Percentiles rank a stretch among this genome's conserved stretches.
Conservation (phyloP, 2,329 filamentous ascomycete genomes). For the Ascochyta pisi region DNA sequence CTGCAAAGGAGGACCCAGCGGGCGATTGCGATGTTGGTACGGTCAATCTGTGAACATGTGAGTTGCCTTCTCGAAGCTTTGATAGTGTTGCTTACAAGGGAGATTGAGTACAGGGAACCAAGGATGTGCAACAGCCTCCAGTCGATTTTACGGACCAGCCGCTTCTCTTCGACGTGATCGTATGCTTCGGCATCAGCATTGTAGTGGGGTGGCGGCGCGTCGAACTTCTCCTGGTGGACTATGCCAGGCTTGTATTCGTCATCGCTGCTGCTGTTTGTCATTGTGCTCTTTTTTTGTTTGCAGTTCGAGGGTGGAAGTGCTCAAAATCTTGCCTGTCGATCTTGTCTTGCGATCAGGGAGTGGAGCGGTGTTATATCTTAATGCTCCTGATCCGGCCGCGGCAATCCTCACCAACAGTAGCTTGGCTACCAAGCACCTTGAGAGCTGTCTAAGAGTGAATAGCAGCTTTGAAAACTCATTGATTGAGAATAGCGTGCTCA, state of each 20-base stretch:
- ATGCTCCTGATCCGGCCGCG: neutral
- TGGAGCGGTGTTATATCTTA: constrained; percentile 5
- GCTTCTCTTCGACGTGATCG: constrained; percentile 28
- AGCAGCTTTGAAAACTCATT: neutral
- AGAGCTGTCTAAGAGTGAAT: neutral
- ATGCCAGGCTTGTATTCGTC: constrained; percentile 17
- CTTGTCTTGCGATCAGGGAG: neutral
- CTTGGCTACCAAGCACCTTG: constrained; percentile 14
- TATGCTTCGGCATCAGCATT: constrained; percentile 11
- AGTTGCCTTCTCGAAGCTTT: neutral
- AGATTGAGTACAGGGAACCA: constrained; percentile 48
- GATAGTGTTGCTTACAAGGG: constrained; percentile 35
- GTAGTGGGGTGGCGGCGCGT: neutral
- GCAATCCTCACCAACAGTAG: constrained; percentile 8
- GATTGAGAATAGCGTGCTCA: constrained; percentile 1
- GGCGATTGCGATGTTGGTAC: constrained; percentile 30
- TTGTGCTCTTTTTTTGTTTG: neutral
- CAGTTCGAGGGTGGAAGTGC: neutral
- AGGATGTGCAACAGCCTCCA: constrained; percentile 50
- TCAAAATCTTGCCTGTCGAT: neutral
- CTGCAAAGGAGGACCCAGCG: neutral
- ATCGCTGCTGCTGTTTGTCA: constrained; percentile 21
- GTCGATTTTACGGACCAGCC: constrained; percentile 43
- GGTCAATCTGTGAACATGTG: constrained; percentile 2
- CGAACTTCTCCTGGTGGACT: constrained; percentile 17